Evolutionary conservation across 2,329 filamentous ascomycete genomes (phyloP), one percentile per base, ranked within the genome.

Genomic region (Lachnellula cervina): DNA sequence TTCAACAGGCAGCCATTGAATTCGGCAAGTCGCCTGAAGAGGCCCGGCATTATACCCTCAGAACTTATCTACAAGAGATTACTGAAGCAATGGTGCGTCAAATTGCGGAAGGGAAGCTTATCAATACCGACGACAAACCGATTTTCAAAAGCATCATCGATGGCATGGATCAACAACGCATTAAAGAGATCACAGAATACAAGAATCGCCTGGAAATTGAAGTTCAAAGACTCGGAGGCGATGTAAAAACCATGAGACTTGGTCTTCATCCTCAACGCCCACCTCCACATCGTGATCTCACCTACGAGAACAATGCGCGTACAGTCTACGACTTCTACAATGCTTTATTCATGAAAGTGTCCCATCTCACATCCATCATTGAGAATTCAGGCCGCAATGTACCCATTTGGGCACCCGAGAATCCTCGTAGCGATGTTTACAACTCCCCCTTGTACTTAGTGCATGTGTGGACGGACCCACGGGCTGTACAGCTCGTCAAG

Each of bases 181-280:
- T 52, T 16, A 17, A 17, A 25, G 49, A 52, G 21, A 14, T 52
- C 17, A 50, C 43, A 14, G 21, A 45, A 14, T 52, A 52, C 32
- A 56, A 56, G 19, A 49, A 52, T 37, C 49, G 45, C 11, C 21
- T 56, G 23, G 54, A 56, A 21, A 25, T 43, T 37, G 54, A 56
- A 32, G 49, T 56, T 28, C n/a, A 49, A 8, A 19, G 54, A 13
- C 38, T 56, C 4, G 54, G 54, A 19, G 54, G 54, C 5, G 45
- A 56, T 45, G 34, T 56, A 16, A 43, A 56, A n/a, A 35, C 34
- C 13, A 35, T 52, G 37, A 48, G 45, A 43, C 44, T 56, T 40
- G 54, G 54, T 5, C 23, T 56, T 14, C 19, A 52, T 28, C 44
- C 35, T 16, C 14, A 9, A 25, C 42, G 23, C 5, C 49, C 54